Evolutionary conservation across 2,329 filamentous ascomycete genomes (phyloP), one percentile per base, ranked within the genome.

Genomic region (Pestalotiopsis sp.): DNA sequence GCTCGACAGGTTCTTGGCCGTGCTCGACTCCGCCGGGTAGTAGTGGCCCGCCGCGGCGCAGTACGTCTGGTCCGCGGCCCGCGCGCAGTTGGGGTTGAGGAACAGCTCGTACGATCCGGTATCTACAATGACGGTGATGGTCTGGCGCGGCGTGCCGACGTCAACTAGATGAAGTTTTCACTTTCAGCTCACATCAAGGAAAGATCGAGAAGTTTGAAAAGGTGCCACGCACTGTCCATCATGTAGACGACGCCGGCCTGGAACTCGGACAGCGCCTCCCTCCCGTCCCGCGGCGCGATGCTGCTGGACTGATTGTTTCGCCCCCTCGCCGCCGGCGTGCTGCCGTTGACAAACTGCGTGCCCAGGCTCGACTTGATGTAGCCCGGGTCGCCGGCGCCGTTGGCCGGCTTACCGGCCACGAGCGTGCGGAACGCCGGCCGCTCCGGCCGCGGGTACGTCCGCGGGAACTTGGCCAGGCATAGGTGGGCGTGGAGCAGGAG

Each of bases 61-160:
- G 17, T 78, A 74, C 1, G 69, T 56, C 9, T 68, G 68, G 44
- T 78, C 77, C 4, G 77, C 75, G 20, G 78, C 78, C 13, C 73
- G 75, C 9, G 68, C 70, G 68, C 79, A 81, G 20, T 74, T 72
- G 3, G 79, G 79, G 60, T 80, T 77, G 4, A 81, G 76, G 71
- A 79, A 79, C 30, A 80, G 73, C 65, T 80, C 77, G 63, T 75
- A 79, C 0, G 79, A 81, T 6, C 79, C 79, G 2, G 79, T 81
- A 65, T 81, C 79, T 52, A 81, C 71, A 26, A 78, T 76, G 9
- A 80, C 75, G 17, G 75, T 77, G 65, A 80, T 70, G n/a, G 62
- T 70, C 68, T 81, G 79, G 6, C 74, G 72, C 3, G 79, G 79
- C 0, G 77, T 80, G 6, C 79, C 79, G 40, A 81, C 73, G 9